phyloP scores from a whole-genome alignment of 2,329 filamentous ascomycete genomes.

The Fusarium continuum region DNA sequence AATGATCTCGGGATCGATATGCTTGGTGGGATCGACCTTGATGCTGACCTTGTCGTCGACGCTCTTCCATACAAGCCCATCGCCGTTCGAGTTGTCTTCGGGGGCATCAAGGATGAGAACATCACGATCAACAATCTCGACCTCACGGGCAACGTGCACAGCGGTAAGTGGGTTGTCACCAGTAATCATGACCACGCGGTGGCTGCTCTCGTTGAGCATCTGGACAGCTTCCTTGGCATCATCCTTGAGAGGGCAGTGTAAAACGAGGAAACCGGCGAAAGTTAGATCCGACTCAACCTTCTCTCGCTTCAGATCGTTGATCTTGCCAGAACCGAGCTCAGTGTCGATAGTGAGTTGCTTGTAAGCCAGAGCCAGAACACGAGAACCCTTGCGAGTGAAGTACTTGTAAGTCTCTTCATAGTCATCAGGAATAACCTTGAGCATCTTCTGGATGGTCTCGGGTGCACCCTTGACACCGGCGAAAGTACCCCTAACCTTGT shows the following conservation, averaged over 20 bases:
- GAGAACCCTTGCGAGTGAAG: constrained; percentile 94
- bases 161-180: constrained; percentile 97
- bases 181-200: constrained; percentile 98
- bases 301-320: constrained; percentile 95
- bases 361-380: constrained; percentile 92
- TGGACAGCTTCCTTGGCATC: constrained; percentile 93
- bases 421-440: constrained; percentile 80
- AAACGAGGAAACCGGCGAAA: constrained; percentile 94
- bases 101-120: constrained; percentile 94
- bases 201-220: constrained; percentile 98
- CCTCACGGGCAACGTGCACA: constrained; percentile 92
- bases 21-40: constrained; percentile 82
- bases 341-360: constrained; percentile 85
- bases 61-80: constrained; percentile 91
- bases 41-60: constrained; percentile 90
- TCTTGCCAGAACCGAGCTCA: constrained; percentile 82
- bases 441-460: constrained; percentile 95
- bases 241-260: constrained; percentile 95
- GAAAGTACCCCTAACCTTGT: constrained; percentile 85
- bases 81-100: constrained; percentile 83
- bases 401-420: constrained; percentile 99
- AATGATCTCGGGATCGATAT: constrained; percentile 83
- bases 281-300: constrained; percentile 84
- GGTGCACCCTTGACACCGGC: constrained; percentile 96
- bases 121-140: constrained; percentile 97